Evolutionary conservation across 2,329 filamentous ascomycete genomes (phyloP), one percentile per base, ranked within the genome.

Genomic region (Aspergillus pseudoglaucus): DNA sequence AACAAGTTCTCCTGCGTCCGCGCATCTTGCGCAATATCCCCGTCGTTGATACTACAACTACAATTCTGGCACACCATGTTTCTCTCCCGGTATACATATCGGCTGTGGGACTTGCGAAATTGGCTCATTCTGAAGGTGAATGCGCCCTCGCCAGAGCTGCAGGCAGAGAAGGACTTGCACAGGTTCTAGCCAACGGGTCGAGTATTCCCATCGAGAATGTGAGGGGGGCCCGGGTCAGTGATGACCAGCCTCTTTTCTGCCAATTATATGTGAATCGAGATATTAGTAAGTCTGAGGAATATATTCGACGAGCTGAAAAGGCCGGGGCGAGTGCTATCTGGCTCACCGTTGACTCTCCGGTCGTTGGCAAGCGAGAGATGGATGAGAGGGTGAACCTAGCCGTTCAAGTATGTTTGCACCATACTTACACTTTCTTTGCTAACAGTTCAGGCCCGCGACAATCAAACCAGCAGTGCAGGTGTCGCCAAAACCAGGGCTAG

Each of bases 1-100:
- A 67, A 23, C 68, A 71, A n/a, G 66, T 78, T 23, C 66, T 67
- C 53, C 67, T 78, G 33, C 66, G 75, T 4, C 76, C 76, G 3
- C 67, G 75, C 9, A 64, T 75, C 22, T 60, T 75, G 1, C 64
- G 68, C 32, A 66, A 71, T 37, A 65, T 75, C 20, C 60, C 59
- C 0, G 51, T 50, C 1, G 62, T 74, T 20, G 62, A 70, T 43
- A 72, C 71, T 0, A 53, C 51, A 12, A 64, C 65, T 1, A 53
- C 45, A 0, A 63, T 71, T 14, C 53, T 72, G 6, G 67, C 64
- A 0, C 49, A 61, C 14, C 27, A 50, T 18, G 63, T 63, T 7
- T 60, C 62, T 3, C 55, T 73, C 4, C 72, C 72, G 0, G 57
- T 75, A 1, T 72, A 67, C 40, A 65, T 73, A 27, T 70, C 70